Conservation (phyloP, 1,284 basidiomycete genomes). For the Papiliotrema nemorosa region DNA sequence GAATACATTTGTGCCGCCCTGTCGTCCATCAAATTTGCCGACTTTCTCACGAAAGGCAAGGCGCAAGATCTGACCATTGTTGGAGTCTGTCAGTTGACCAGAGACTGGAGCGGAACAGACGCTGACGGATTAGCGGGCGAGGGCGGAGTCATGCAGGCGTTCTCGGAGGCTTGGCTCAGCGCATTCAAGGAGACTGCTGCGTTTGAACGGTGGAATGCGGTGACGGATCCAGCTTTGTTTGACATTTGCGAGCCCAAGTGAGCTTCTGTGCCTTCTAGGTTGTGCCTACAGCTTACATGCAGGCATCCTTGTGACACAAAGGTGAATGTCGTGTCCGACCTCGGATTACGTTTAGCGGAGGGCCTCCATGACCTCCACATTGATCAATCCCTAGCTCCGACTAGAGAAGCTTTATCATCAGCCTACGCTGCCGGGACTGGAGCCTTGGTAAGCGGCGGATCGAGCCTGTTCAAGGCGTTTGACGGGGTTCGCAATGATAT, state of each 20-base stretch:
- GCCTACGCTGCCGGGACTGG: constrained; percentile 68
- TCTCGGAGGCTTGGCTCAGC: constrained; percentile 75
- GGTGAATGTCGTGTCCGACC: constrained; percentile 80
- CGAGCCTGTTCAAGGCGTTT: constrained; percentile 80
- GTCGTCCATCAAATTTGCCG: constrained; percentile 77
- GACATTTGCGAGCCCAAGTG: constrained; percentile 87
- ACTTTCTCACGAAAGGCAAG: constrained; percentile 58
- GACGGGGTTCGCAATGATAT: constrained; percentile 65
- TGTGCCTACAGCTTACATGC: constrained; percentile 1
- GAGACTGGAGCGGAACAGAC: background rate
- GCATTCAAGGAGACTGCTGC: constrained; percentile 80
- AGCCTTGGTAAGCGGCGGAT: constrained; percentile 68
- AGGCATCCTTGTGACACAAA: constrained; percentile 82
- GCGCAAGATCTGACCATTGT: constrained; percentile 11
- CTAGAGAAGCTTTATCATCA: constrained; percentile 78
- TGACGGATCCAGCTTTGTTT: constrained; percentile 83
- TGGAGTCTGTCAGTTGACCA: constrained; percentile 1
- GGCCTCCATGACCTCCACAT: constrained; percentile 86
- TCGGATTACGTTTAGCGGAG: constrained; percentile 79
- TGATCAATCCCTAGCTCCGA: constrained; percentile 82
- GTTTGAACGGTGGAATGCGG: constrained; percentile 78
- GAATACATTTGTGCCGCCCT: constrained; percentile 54
- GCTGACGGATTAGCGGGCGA: constrained; percentile 19
- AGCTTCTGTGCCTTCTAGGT: constrained; percentile 22
- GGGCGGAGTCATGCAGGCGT: constrained; percentile 59